Percentiles rank a stretch among this genome's conserved stretches.
These are phyloP conservation scores for Penicillium sp. DNA, from an alignment of 2,329 filamentous ascomycete species.

Conservation along the genomic window DNA sequence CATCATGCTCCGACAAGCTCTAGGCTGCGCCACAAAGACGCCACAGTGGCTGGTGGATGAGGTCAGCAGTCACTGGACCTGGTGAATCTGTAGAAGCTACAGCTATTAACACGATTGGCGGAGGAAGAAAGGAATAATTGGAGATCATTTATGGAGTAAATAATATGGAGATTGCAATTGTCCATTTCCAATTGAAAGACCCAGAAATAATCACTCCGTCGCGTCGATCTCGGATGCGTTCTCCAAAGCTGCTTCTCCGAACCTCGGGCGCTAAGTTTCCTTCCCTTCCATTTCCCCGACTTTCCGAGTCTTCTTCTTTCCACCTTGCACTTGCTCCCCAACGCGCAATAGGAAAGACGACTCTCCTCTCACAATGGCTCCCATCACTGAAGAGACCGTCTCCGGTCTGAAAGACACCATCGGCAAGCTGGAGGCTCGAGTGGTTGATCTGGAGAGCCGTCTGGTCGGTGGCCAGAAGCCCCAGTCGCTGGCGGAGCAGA, in stretches of 20 bases:
- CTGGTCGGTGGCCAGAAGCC: conserved; percentile 51
- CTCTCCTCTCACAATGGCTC: conserved; percentile 63
- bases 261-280: conserved; percentile 30
- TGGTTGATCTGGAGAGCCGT: conserved; percentile 75
- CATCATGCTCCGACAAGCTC: conserved; percentile 13
- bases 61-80: conserved; percentile 8
- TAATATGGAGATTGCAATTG: too few relatives aligned
- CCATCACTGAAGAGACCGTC: conserved; percentile 72
- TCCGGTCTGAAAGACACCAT: conserved; percentile 80
- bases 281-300: conserved; percentile 23
- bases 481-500: conserved; percentile 54
- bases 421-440: conserved; percentile 73
- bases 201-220: background rate
- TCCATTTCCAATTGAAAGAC: too few relatives aligned
- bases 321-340: conserved; percentile 10
- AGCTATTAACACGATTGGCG: too few relatives aligned
- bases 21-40: conserved; percentile 14
- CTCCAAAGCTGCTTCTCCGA: conserved; percentile 14
- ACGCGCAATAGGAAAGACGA: conserved; percentile 15
- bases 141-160: too few relatives aligned
- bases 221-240: background rate
- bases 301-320: conserved; percentile 13
- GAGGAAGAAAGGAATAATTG: too few relatives aligned
- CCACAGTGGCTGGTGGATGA: conserved; percentile 18
- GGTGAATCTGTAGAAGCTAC: too few relatives aligned